A percentile compares a stretch with the other conserved stretches of the same genome.
Conservation (phyloP, 495 filamentous ascomycete genomes). For the Aspergillus coremiiformis region DNA sequence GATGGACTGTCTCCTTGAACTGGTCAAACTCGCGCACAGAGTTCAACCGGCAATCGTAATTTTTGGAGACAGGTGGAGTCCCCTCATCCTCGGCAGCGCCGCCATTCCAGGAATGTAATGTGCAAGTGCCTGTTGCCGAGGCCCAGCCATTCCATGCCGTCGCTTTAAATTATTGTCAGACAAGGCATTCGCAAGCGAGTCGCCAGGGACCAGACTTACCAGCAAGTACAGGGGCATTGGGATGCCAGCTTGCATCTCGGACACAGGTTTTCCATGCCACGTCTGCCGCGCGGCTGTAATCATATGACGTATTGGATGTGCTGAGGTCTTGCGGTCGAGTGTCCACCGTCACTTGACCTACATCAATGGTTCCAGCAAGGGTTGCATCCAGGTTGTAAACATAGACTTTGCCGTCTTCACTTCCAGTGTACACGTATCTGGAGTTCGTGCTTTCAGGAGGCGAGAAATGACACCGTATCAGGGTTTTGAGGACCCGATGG, state of each 20-base stretch:
- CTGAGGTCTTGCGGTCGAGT: conserved; percentile 49
- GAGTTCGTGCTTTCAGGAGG: conserved; percentile 83
- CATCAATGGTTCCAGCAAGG: conserved; percentile 71
- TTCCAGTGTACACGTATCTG: conserved; percentile 87
- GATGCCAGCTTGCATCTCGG: conserved; percentile 93
- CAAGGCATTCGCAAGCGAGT: not conserved
- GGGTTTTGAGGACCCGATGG: conserved; percentile 76
- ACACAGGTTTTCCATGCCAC: conserved; percentile 71
- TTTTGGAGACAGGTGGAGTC: conserved; percentile 50
- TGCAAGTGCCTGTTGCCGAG: conserved; percentile 62
- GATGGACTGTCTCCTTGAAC: conserved; percentile 17
- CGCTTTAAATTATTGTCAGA: conserved; percentile 40
- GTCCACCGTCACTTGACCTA: conserved; percentile 55
- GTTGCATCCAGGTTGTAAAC: conserved; percentile 95
- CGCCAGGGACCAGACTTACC: conserved; percentile 43
- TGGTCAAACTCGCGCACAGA: conserved; percentile 23
- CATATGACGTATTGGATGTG: conserved; percentile 30
- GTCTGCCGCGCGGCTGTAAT: conserved; percentile 26
- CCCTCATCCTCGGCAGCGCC: conserved; percentile 56
- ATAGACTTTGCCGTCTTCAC: conserved; percentile 78
- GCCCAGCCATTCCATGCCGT: conserved; percentile 74
- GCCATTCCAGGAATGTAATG: conserved; percentile 70
- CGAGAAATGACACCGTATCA: conserved; percentile 95
- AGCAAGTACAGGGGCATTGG: conserved; percentile 78
- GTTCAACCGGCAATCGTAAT: conserved; percentile 50